Evolutionary conservation across 495 filamentous ascomycete species (phyloP).

Genomic region (Entonaema liquescens): DNA sequence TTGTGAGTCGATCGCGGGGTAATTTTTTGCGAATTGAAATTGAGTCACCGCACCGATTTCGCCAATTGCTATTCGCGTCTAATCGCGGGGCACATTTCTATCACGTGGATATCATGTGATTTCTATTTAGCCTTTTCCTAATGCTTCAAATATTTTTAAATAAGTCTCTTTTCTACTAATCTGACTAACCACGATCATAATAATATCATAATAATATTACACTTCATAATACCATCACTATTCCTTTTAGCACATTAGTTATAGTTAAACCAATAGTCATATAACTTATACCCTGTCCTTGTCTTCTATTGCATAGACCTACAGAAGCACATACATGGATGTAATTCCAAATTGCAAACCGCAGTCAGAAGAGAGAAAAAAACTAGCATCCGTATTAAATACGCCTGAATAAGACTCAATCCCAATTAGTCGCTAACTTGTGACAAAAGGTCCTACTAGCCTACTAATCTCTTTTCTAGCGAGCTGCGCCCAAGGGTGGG

Average conservation of each 20-base stretch:
- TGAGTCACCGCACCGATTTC: constrained; percentile 27
- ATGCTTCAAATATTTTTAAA: not conserved
- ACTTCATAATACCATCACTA: too few species aligned
- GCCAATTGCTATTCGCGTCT: constrained; percentile 19
- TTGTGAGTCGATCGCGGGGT: constrained; percentile 35
- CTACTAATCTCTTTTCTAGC: not conserved
- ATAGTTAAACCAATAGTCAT: too few species aligned
- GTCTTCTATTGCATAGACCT: too few species aligned
- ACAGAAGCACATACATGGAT: not conserved
- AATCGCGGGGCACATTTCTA: not conserved
- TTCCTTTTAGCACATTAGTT: too few species aligned
- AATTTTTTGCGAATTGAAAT: constrained; percentile 29
- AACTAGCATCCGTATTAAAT: not conserved
- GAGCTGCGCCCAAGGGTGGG: not conserved
- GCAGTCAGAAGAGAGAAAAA: not conserved
- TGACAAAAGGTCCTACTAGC: not conserved
- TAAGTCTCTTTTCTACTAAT: too few species aligned
- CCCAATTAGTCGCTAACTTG: not conserved
- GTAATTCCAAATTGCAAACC: not conserved
- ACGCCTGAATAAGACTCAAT: not conserved
- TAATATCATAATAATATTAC: not conserved
- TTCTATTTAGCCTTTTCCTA: not conserved
- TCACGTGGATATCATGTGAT: constrained; percentile 23
- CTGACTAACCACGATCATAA: not conserved
- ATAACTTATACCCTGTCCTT: not conserved